Percentiles rank a stretch among this genome's conserved stretches.
Evolutionary conservation across 208 protist species (phyloP).

Genomic region (Crithidia mellificae): DNA sequence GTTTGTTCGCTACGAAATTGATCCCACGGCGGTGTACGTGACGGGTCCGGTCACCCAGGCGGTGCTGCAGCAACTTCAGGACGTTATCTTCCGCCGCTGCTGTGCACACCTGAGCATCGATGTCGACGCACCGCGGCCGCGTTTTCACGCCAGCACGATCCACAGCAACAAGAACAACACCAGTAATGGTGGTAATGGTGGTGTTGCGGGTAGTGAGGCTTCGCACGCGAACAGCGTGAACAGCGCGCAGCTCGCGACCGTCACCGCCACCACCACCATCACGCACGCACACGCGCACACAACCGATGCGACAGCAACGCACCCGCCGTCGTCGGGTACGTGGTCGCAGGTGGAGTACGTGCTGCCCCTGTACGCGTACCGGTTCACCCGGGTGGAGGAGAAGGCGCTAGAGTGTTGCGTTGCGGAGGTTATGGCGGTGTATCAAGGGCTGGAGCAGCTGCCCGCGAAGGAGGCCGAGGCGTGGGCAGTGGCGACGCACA

Average conservation of each 20-base stretch:
- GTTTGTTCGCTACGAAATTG: conserved; percentile 60
- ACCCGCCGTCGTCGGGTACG: neutral
- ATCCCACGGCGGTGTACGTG: conserved; percentile 56
- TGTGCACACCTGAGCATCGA: conserved; percentile 30
- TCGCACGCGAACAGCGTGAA: neutral
- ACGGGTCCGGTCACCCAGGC: conserved; percentile 37
- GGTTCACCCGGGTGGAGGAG: conserved; percentile 45
- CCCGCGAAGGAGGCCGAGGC: conserved; percentile 27
- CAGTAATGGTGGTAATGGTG: neutral
- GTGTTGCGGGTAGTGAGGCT: neutral
- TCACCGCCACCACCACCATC: too few species aligned
- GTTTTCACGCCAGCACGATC: conserved; percentile 10
- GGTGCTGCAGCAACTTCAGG: conserved; percentile 53
- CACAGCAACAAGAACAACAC: neutral
- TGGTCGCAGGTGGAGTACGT: conserved; percentile 22
- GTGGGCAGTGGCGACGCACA: conserved; percentile 8
- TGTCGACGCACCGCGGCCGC: conserved; percentile 24
- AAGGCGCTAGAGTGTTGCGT: conserved; percentile 47
- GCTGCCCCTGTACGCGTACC: conserved; percentile 51
- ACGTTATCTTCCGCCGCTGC: conserved; percentile 50
- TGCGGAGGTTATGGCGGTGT: conserved; percentile 47
- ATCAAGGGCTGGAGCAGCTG: conserved; percentile 34
- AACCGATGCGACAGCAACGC: too few species aligned
- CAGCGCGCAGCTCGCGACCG: too few species aligned
- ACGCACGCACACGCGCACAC: too few species aligned